Evolutionary conservation across 768 basidiomycete genomes (phyloP).

Genomic region (Hygrocybe punicea): DNA sequence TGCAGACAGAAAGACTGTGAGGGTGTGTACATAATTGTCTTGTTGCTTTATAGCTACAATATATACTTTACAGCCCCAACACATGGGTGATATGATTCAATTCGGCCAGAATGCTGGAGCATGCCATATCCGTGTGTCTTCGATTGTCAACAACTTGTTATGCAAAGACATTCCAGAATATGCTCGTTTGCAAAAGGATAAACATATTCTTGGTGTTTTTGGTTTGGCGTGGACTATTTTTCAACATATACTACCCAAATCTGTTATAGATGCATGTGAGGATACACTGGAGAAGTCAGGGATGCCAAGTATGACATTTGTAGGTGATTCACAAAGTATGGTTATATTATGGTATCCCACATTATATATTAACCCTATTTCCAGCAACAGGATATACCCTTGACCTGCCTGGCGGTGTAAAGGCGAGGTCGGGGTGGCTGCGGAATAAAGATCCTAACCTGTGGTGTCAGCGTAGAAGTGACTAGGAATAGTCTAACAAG

Average conservation of each 20-base stretch:
- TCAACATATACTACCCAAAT: background rate
- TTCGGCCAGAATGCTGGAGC: background rate
- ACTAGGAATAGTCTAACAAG: too few relatives aligned
- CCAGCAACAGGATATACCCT: background rate
- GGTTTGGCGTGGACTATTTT: background rate
- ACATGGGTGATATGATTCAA: background rate
- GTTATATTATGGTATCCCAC: background rate
- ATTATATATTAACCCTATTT: background rate
- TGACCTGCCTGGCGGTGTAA: too few relatives aligned
- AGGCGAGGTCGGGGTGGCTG: too few relatives aligned
- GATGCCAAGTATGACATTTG: background rate
- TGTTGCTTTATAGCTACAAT: background rate
- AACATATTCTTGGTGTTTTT: background rate
- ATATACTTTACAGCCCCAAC: background rate
- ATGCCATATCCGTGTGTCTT: background rate
- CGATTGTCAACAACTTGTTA: background rate
- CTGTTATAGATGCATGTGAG: background rate
- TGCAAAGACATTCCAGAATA: background rate
- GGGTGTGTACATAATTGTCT: background rate
- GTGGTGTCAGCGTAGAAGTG: too few relatives aligned
- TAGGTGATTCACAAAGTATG: background rate
- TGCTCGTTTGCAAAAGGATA: background rate
- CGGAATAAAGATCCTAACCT: too few relatives aligned
- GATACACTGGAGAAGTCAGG: background rate
- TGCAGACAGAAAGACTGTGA: background rate